A percentile compares a stretch with the other conserved stretches of the same genome.
Evolutionary conservation across 176 grass and related monocot genomes (phyloP).

Genomic region (Lolium perenne): DNA sequence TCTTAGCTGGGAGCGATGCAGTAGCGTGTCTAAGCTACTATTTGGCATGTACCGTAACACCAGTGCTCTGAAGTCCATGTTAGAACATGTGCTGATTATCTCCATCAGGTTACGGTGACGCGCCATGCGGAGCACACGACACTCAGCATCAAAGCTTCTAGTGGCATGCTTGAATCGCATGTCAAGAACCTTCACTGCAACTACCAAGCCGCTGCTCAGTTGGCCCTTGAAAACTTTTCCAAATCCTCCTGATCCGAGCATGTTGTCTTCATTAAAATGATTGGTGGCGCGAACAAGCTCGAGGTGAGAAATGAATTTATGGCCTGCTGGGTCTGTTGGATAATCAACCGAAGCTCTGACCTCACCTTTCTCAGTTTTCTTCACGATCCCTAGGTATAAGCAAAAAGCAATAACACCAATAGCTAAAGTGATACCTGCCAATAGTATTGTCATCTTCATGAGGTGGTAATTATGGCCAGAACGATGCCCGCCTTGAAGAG

Average conservation of each 20-base stretch:
- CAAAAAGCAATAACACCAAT: neutral
- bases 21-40: neutral
- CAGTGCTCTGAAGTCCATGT: neutral
- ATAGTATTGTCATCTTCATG: too few relatives aligned
- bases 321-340: too few relatives aligned
- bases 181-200: slow-evolving; percentile 10
- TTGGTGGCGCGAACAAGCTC: neutral
- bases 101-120: neutral
- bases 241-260: neutral
- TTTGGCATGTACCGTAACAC: slow-evolving; percentile 20
- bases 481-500: too few relatives aligned
- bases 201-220: neutral
- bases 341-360: neutral
- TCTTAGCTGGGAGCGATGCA: neutral
- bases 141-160: neutral
- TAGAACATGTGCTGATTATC: neutral
- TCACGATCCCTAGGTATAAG: neutral
- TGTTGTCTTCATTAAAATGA: neutral
- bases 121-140: neutral
- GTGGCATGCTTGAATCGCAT: neutral
- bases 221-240: slow-evolving; percentile 21
- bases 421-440: neutral
- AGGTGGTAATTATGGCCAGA: too few relatives aligned
- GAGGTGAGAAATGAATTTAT: neutral
- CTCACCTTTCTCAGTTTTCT: neutral